Conservation (phyloP, 257 asterid genomes). For the Hygrophila difformis region DNA sequence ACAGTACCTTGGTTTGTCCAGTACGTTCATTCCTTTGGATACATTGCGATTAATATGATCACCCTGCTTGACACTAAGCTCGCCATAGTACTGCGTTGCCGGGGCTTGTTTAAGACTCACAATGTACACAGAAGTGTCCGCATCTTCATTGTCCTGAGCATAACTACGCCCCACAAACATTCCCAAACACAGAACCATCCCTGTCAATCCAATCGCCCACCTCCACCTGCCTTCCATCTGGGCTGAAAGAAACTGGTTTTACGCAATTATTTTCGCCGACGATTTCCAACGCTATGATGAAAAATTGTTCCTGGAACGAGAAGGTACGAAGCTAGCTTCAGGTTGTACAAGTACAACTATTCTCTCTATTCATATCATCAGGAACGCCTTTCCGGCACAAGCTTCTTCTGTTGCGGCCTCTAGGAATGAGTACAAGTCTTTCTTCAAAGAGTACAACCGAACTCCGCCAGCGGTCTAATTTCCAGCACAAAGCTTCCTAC, state of each 20-base stretch:
- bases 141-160: conserved; percentile 37
- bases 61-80: conserved; percentile 38
- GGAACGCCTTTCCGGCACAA: conserved; percentile 12
- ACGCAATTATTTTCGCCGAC: background rate
- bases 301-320: conserved; percentile 15
- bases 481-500: conserved; percentile 19
- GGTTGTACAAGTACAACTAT: conserved; percentile 30
- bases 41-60: conserved; percentile 27
- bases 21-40: conserved; percentile 31
- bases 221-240: conserved; percentile 41
- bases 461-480: conserved; percentile 1
- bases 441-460: conserved; percentile 22
- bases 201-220: conserved; percentile 24
- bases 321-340: conserved; percentile 21
- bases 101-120: conserved; percentile 81
- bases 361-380: conserved; percentile 23
- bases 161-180: conserved; percentile 30
- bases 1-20: conserved; percentile 39
- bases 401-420: conserved; percentile 17
- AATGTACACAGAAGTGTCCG: conserved; percentile 57
- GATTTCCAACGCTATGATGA: conserved; percentile 11
- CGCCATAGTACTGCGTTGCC: conserved; percentile 42
- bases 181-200: conserved; percentile 35
- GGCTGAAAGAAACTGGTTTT: conserved; percentile 1
- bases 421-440: conserved; percentile 17